Percentiles rank a stretch among this genome's conserved stretches.
Evolutionary conservation across 2,329 filamentous ascomycete species (phyloP).

Genomic region (Phoma sp.): DNA sequence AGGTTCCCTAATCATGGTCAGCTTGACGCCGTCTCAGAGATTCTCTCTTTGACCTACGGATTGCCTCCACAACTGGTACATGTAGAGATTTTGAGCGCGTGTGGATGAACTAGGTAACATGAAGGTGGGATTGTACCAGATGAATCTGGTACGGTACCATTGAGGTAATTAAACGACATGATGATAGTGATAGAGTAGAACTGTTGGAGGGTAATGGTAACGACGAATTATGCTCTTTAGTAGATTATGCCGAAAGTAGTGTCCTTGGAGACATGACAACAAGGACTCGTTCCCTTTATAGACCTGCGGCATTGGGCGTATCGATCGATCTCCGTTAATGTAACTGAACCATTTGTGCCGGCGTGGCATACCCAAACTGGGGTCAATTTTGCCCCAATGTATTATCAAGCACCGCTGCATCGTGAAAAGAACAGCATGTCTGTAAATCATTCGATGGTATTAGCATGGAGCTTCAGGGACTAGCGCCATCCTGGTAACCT

Average conservation of each 20-base stretch:
- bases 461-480: neutral
- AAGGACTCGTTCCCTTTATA: no score
- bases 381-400: neutral
- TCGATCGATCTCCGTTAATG: neutral
- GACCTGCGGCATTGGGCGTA: neutral
- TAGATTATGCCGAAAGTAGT: no score
- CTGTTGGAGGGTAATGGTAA: no score
- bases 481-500: neutral
- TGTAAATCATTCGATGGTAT: neutral
- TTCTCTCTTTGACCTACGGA: neutral
- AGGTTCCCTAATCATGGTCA: conserved; percentile 1
- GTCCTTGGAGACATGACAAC: no score
- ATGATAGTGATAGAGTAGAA: neutral
- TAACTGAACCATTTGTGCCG: neutral
- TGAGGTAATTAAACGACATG: conserved; percentile 1
- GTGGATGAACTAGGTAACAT: conserved; percentile 11
- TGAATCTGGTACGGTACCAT: no score
- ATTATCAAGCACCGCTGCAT: neutral
- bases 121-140: neutral
- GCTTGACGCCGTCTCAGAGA: neutral
- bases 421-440: neutral
- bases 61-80: conserved; percentile 14
- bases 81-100: conserved; percentile 8
- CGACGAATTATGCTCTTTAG: no score
- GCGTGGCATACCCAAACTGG: neutral